Evolutionary conservation across 495 filamentous ascomycete genomes (phyloP).

Genomic region (Oleoguttula mirabilis): DNA sequence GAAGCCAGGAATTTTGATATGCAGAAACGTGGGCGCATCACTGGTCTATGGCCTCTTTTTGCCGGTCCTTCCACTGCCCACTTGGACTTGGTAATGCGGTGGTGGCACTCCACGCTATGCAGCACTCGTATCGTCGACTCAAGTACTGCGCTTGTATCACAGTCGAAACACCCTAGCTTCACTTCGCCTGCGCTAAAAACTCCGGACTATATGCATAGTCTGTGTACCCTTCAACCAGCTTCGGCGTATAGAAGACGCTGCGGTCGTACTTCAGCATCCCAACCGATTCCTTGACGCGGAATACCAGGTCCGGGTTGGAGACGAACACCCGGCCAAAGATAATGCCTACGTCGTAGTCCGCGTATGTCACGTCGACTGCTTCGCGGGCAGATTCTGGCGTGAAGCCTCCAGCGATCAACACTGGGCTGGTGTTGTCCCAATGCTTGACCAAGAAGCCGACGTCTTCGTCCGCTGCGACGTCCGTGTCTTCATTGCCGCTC

Average conservation of each 20-base stretch:
- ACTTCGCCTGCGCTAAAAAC: background rate
- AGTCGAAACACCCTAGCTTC: too few relatives aligned
- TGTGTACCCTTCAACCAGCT: constrained; percentile 3
- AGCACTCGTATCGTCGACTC: too few relatives aligned
- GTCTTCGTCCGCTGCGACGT: constrained; percentile 26
- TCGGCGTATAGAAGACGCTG: constrained; percentile 7
- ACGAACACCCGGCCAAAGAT: constrained; percentile 56
- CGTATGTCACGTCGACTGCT: constrained; percentile 42
- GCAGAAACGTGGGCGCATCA: too few relatives aligned
- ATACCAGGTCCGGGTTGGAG: constrained; percentile 57
- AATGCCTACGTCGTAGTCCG: constrained; percentile 35
- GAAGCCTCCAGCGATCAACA: constrained; percentile 52
- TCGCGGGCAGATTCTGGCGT: constrained; percentile 33
- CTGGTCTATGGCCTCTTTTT: too few relatives aligned
- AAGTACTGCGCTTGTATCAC: too few relatives aligned
- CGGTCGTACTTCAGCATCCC: constrained; percentile 3
- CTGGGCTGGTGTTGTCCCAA: constrained; percentile 37
- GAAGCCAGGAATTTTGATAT: too few relatives aligned
- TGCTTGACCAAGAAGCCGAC: constrained; percentile 42
- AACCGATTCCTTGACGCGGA: constrained; percentile 35
- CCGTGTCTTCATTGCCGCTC: constrained; percentile 33
- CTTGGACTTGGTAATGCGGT: too few relatives aligned
- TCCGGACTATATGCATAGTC: background rate
- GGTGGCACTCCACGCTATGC: too few relatives aligned
- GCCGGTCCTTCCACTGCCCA: too few relatives aligned